Evolutionary conservation across 169 alveolate genomes (phyloP), one percentile per base, ranked within the genome.

Genomic region (Cryptosporidium viatorum): DNA sequence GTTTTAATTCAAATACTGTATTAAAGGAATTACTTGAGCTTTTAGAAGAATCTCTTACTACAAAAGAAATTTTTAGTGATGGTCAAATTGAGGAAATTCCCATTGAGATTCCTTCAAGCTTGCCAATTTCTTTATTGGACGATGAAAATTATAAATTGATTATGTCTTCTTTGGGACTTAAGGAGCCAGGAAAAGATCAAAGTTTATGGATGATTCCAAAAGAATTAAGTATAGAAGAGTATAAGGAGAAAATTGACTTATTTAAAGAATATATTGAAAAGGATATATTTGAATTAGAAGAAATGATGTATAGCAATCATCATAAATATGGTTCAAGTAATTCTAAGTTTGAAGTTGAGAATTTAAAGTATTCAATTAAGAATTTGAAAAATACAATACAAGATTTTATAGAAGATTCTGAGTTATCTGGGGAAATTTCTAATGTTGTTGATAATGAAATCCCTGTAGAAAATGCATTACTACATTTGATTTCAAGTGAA

Each of bases 191-290:
- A n/a, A 37, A 59, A 4, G 70, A 65, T n/a, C 39, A 43, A 1
- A 23, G 58, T 45, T 29, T 80, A 21, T 80, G 89, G 89, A 41
- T 59, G 55, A 45, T 80, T 65, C 89, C 89, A 41, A 80, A 80
- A 26, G 80, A 62, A 62, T 18, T 80, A 31, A 41, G 35, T 60
- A 37, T 45, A 80, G 60, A 60, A 37, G 33, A 80, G 52, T 65
- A 29, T 21, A 26, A 41, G 10, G 29, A 41, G 5, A 62, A 9
- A 10, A 41, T 80, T n/a, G 37, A 37, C 7, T 23, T 21, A 26
- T 62, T 60, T 26, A 80, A 26, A 29, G 73, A 37, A 29, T 62
- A 59, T 41, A 59, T 80, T 14, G 80, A 43, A 12, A 43, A 21
- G 39, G 75, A 80, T 43, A 29, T 21, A 21, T 62, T 35, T 41